Conservation (phyloP, 352 stramenopile species). For the Phytopythium delawarense region DNA sequence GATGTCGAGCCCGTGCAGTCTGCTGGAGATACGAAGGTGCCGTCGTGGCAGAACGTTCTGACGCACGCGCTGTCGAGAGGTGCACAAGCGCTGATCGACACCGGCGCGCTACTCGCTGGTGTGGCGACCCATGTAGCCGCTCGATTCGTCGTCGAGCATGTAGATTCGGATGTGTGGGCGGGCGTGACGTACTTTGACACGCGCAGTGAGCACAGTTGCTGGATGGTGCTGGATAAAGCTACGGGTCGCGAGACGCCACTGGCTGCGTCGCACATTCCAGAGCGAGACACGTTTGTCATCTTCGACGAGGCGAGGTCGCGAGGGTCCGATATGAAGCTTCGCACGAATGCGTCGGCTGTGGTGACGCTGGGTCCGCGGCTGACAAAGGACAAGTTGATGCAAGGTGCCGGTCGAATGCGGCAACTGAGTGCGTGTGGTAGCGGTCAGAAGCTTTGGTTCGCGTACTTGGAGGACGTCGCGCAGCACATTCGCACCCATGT, state of each 20-base stretch:
- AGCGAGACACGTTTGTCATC: conserved; percentile 87
- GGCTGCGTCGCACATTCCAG: conserved; percentile 61
- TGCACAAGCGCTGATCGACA: conserved; percentile 79
- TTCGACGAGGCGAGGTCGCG: conserved; percentile 89
- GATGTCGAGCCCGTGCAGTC: conserved; percentile 28
- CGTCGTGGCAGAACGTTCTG: conserved; percentile 50
- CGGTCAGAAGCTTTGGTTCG: conserved; percentile 66
- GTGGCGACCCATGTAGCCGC: conserved; percentile 49
- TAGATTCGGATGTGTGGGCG: conserved; percentile 16
- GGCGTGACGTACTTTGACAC: conserved; percentile 88
- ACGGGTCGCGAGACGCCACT: conserved; percentile 37
- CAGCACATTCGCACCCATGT: conserved; percentile 22
- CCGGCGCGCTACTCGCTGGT: conserved; percentile 74
- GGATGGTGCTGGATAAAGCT: conserved; percentile 74
- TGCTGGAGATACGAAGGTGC: not conserved
- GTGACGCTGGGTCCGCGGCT: conserved; percentile 83
- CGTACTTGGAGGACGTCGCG: conserved; percentile 63
- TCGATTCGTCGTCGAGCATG: conserved; percentile 31
- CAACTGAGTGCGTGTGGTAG: conserved; percentile 42
- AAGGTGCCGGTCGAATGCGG: conserved; percentile 85
- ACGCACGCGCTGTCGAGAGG: conserved; percentile 28
- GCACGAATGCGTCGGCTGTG: conserved; percentile 55
- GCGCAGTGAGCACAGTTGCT: conserved; percentile 39
- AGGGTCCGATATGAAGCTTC: conserved; percentile 88
- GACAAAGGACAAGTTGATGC: conserved; percentile 92